Base-by-base conservation (phyloP, 2,329 filamentous ascomycete species). In the Phaeophleospora eucalypticola region DNA sequence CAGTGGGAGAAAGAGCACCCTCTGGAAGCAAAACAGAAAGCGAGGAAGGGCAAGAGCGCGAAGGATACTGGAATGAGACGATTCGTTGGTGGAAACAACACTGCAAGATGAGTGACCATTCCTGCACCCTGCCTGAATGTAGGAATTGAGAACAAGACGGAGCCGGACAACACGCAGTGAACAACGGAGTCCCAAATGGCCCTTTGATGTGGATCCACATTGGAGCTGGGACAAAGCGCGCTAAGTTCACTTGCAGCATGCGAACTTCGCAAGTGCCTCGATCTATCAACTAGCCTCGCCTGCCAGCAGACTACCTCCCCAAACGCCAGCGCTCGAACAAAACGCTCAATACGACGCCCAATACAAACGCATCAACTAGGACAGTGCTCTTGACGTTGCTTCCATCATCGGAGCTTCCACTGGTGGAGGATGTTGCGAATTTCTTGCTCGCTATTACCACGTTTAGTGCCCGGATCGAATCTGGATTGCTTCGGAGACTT, bases 1-100 rank as follows among this genome's bases (percentile, higher is more conserved):
- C 74, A 73, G 43, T 91, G 87, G 87, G 87, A 89, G 68, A 77
- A 74, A 56, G 76, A 79, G 10, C 79, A 91, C 59, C 83, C 84
- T 0, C 62, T 82, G 38, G 68, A 76, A 58, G 68, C 65, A 4
- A 68, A 67, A 34, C 65, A 66, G 48, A 75, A 73, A 54, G 68
- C 68, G n/a, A 75, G 75, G 60, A 62, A 69, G 58, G 69, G 60
- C 35, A 65, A 66, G 46, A 58, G 40, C 33, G 60, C 60, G 6
- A 58, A 56, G 38, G 54, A 52, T 33, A 58, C 57, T n/a, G 65
- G 65, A 4, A 65, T 65, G 58, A 61, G 65, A 46, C 54, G 66
- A 42, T 67, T 65, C 43, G 66, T 67, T 16, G 63, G 65, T 14
- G 43, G 46, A 19, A 52, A 43, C 41, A 43, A 12, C 24, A 29